Percentiles rank a stretch among this genome's conserved stretches.
Evolutionary conservation across 2,329 filamentous ascomycete genomes (phyloP).

Genomic region (Ascomycota sp.): DNA sequence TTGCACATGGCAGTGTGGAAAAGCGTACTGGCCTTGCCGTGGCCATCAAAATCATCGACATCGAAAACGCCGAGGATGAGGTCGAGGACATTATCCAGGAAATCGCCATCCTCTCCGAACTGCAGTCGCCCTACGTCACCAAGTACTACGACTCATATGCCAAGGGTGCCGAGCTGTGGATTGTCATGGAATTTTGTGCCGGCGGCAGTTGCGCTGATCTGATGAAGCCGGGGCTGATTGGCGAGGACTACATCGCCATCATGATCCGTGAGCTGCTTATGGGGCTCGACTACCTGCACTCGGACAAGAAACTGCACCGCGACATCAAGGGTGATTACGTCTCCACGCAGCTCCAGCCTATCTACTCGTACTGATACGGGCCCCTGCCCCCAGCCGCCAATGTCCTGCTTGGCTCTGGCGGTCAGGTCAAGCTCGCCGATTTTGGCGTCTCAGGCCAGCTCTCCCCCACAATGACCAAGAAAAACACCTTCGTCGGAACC

Average conservation of each 20-base stretch:
- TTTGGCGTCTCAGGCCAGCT: constrained; percentile 94
- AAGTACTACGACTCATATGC: constrained; percentile 96
- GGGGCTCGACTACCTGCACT: constrained; percentile 81
- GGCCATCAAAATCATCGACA: constrained; percentile 96
- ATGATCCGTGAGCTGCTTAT: constrained; percentile 78
- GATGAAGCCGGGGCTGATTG: constrained; percentile 80
- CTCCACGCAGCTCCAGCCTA: no score
- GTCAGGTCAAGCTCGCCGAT: constrained; percentile 91
- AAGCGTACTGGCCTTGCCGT: constrained; percentile 84
- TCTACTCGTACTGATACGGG: no score
- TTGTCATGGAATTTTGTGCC: constrained; percentile 98
- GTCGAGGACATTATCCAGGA: constrained; percentile 99
- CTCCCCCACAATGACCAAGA: constrained; percentile 97
- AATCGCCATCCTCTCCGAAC: constrained; percentile 88
- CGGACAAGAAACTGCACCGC: constrained; percentile 86
- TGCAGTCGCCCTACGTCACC: constrained; percentile 90
- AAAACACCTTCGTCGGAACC: constrained; percentile 95
- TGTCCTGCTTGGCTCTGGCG: constrained; percentile 68
- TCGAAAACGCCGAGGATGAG: constrained; percentile 97
- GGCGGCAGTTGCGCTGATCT: constrained; percentile 91
- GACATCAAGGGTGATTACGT: constrained; percentile 74
- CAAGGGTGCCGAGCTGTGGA: constrained; percentile 93
- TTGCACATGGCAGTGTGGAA: constrained; percentile 73
- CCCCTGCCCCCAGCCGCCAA: constrained; percentile 50
- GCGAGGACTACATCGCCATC: constrained; percentile 92